Conservation (phyloP, 257 asterid genomes). For the Forsythia viridissima region DNA sequence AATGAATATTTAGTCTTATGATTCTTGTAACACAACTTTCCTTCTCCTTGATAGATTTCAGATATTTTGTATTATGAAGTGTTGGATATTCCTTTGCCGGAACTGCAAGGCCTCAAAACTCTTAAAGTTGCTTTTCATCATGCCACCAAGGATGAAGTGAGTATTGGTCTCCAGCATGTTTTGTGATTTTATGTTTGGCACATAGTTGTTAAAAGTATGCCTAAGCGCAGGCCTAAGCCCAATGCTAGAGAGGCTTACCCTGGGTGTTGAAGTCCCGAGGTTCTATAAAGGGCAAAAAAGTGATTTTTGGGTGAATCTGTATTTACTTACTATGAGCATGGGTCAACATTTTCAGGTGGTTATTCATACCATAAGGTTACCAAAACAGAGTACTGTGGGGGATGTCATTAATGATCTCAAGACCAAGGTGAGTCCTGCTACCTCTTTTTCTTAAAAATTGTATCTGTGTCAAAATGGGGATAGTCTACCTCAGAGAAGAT, state of each 20-base stretch:
- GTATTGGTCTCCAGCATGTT: conserved; percentile 25
- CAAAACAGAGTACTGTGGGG: conserved; percentile 78
- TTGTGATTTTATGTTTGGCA: not conserved
- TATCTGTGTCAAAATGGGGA: not conserved
- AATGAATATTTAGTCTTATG: not conserved
- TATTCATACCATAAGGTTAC: conserved; percentile 70
- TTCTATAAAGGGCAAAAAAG: not conserved
- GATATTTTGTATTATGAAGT: conserved; percentile 93
- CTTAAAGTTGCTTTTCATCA: conserved; percentile 87
- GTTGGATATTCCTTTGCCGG: conserved; percentile 90
- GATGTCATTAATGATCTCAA: conserved; percentile 77
- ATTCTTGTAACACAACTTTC: conserved; percentile 16
- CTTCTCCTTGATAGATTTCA: conserved; percentile 50
- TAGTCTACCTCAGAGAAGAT: not conserved
- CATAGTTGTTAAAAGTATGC: not conserved
- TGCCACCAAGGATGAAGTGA: conserved; percentile 84
- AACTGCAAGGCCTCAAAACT: conserved; percentile 86
- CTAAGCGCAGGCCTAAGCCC: not conserved
- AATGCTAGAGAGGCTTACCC: not conserved
- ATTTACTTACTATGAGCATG: conserved; percentile 3
- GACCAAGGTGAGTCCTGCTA: conserved; percentile 51
- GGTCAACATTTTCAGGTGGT: conserved; percentile 56
- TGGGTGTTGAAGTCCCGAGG: not conserved
- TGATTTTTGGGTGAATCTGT: conserved; percentile 9
- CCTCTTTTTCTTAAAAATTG: conserved; percentile 11